phyloP scores from a whole-genome alignment of 2,329 filamentous ascomycete genomes.

The Arthrobotrys megalospora region DNA sequence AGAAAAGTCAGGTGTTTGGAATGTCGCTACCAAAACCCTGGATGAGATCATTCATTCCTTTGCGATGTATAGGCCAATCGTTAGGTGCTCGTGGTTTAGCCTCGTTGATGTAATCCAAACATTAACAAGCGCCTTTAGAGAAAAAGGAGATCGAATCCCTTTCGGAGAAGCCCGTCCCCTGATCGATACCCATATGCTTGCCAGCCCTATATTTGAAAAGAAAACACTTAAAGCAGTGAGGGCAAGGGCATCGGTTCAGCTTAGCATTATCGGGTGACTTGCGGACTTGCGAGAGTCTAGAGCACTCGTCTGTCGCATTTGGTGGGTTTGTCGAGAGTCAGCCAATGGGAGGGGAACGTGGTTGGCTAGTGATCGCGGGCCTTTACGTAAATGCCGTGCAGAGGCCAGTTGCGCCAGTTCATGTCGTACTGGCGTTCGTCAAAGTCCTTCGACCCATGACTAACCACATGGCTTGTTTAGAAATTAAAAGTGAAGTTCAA shows the following conservation, averaged over 20 bases:
- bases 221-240: not conserved
- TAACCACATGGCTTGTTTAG: conserved; percentile 29
- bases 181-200: conserved; percentile 18
- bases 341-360: conserved; percentile 43
- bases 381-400: conserved; percentile 55
- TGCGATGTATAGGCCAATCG: conserved; percentile 52
- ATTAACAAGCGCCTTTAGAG: not conserved
- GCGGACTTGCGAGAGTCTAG: conserved; percentile 16
- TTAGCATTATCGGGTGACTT: conserved; percentile 33
- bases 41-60: conserved; percentile 59
- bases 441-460: conserved; percentile 13
- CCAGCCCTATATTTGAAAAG: conserved; percentile 32
- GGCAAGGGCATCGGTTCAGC: conserved; percentile 2
- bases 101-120: conserved; percentile 13
- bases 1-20: conserved; percentile 26
- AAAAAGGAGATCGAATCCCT: not conserved
- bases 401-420: conserved; percentile 17
- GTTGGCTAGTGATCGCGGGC: conserved; percentile 39
- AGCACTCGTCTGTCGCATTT: conserved; percentile 45
- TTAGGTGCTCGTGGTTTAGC: conserved; percentile 46
- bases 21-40: conserved; percentile 49
- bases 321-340: not conserved
- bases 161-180: conserved; percentile 56
- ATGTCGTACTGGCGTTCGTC: conserved; percentile 7
- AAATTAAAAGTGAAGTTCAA: not conserved